Conservation (phyloP, 768 basidiomycete genomes). For the Boletus rufocinnamomeus region DNA sequence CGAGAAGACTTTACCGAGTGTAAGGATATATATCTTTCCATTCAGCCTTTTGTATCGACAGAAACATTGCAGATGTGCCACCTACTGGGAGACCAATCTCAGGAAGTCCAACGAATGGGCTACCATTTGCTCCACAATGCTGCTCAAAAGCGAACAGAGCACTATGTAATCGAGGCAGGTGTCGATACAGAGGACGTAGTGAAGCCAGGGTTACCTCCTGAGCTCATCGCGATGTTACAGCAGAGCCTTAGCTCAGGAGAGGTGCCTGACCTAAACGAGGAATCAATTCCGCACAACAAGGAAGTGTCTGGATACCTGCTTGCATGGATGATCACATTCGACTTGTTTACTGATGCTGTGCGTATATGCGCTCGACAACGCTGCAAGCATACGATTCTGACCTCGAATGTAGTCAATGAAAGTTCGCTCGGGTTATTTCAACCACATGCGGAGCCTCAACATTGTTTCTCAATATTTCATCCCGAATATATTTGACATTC, state of each 20-base stretch:
- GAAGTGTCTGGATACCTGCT: slow-evolving; percentile 70
- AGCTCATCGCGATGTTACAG: slow-evolving; percentile 66
- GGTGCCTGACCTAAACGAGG: slow-evolving; percentile 39
- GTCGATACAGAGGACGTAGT: slow-evolving; percentile 66
- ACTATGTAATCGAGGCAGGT: slow-evolving; percentile 84
- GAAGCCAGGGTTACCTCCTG: slow-evolving; percentile 59
- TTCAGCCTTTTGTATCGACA: slow-evolving; percentile 2
- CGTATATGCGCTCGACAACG: slow-evolving; percentile 30
- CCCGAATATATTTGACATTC: slow-evolving; percentile 65
- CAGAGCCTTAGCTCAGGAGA: slow-evolving; percentile 45
- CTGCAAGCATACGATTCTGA: slow-evolving; percentile 1
- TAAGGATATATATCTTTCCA: slow-evolving; percentile 28
- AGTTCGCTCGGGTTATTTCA: slow-evolving; percentile 82
- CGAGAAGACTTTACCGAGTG: slow-evolving; percentile 64
- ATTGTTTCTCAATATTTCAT: slow-evolving; percentile 68
- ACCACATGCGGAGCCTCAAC: slow-evolving; percentile 73
- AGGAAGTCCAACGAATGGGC: slow-evolving; percentile 72
- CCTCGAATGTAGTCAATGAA: slow-evolving; percentile 67
- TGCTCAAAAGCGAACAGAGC: slow-evolving; percentile 73
- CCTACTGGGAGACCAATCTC: slow-evolving; percentile 64
- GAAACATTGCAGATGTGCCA: slow-evolving; percentile 66
- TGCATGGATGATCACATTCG: slow-evolving; percentile 87
- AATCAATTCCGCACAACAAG: slow-evolving; percentile 38
- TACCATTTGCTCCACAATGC: slow-evolving; percentile 73
- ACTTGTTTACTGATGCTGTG: slow-evolving; percentile 82